Percentiles rank a stretch among this genome's conserved stretches.
Evolutionary conservation across 192 early-diverging fungal species (phyloP).

Genomic region (Lunasporangiospora selenospora): DNA sequence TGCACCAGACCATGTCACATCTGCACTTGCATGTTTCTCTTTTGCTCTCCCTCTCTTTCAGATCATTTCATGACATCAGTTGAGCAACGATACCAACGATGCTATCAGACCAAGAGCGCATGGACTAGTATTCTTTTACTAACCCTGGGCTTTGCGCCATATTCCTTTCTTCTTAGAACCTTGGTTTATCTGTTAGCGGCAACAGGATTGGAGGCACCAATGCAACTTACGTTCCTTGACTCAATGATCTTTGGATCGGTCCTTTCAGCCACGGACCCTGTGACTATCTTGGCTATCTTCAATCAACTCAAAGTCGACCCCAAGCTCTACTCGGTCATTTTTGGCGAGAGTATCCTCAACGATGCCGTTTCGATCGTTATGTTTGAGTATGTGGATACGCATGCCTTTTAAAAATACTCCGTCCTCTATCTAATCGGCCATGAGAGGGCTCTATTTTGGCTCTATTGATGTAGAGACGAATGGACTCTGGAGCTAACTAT

Average conservation of each 20-base stretch:
- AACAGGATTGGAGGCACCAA: conserved; percentile 72
- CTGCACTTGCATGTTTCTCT: conserved; percentile 14
- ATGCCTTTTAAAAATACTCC: conserved; percentile 14
- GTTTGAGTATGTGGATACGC: conserved; percentile 65
- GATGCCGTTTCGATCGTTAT: conserved; percentile 99
- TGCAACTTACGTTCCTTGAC: conserved; percentile 84
- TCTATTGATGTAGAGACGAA: not conserved
- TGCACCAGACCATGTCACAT: no score
- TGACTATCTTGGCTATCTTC: conserved; percentile 96
- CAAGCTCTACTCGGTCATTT: conserved; percentile 94
- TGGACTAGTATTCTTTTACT: no score
- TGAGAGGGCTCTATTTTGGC: no score
- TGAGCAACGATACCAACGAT: no score
- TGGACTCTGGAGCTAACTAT: not conserved
- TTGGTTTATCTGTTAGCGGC: conserved; percentile 73
- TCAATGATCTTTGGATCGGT: conserved; percentile 95
- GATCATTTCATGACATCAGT: no score
- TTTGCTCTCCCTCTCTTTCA: not conserved
- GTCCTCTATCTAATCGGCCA: not conserved
- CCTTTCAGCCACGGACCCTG: conserved; percentile 96
- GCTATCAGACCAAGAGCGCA: no score
- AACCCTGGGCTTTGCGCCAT: no score
- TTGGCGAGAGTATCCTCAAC: conserved; percentile 95
- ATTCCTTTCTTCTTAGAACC: no score
- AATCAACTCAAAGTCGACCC: conserved; percentile 94